Evolutionary conservation across 106 monocot genomes (phyloP).

Genomic region (Dioscorea zingiberensis): DNA sequence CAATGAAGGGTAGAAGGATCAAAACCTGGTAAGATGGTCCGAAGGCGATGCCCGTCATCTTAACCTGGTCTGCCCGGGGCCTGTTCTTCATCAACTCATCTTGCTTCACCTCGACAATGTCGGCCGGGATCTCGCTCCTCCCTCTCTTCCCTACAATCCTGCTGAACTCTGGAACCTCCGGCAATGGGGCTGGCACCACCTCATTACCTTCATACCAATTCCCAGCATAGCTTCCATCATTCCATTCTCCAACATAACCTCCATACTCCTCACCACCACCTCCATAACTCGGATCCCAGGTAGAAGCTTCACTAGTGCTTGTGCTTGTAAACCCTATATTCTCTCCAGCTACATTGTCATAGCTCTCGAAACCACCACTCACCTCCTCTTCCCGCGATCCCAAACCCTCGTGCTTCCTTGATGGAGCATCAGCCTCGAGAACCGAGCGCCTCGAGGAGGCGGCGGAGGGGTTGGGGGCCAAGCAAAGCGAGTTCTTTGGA

Average conservation of each 20-base stretch:
- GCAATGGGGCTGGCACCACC: background rate
- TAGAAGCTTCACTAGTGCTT: background rate
- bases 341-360: background rate
- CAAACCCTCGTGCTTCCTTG: background rate
- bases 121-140: constrained; percentile 49
- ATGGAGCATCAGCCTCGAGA: constrained; percentile 12
- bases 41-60: constrained; percentile 82
- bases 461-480: constrained; percentile 26
- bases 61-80: constrained; percentile 71
- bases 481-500: constrained; percentile 57
- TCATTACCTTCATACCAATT: constrained; percentile 21
- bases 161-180: constrained; percentile 24
- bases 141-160: constrained; percentile 71
- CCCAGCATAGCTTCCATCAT: constrained; percentile 20
- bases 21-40: constrained; percentile 90
- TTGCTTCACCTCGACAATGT: constrained; percentile 89
- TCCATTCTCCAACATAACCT: constrained; percentile 8
- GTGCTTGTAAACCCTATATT: background rate
- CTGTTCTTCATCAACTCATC: constrained; percentile 90
- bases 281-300: constrained; percentile 3
- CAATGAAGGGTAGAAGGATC: too few relatives aligned
- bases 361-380: constrained; percentile 4
- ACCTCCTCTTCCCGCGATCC: constrained; percentile 11
- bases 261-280: constrained; percentile 8
- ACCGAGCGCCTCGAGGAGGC: constrained; percentile 36